These are phyloP conservation scores for Wilcoxina mikolae DNA, from an alignment of 495 filamentous ascomycete species.

Conservation along the genomic window DNA sequence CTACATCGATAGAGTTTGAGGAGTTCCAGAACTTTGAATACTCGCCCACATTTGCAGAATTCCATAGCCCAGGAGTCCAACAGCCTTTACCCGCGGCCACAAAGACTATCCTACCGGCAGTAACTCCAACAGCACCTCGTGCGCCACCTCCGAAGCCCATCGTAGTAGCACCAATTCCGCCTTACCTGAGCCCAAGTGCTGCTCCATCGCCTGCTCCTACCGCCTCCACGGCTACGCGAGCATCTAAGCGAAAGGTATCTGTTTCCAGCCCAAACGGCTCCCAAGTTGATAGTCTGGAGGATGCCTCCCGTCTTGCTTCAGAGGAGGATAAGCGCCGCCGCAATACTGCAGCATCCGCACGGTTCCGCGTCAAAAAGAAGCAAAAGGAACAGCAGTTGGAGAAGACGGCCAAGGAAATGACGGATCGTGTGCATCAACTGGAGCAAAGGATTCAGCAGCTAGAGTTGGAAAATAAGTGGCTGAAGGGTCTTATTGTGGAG, in stretches of 20 bases:
- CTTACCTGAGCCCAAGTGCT: constrained; percentile 5
- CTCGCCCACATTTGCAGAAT: constrained; percentile 16
- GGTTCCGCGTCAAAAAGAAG: constrained; percentile 99
- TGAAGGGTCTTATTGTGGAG: constrained; percentile 84
- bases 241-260: constrained; percentile 21
- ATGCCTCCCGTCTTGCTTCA: constrained; percentile 63
- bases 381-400: constrained; percentile 92
- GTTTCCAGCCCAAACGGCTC: background rate
- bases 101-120: constrained; percentile 1
- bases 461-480: constrained; percentile 93
- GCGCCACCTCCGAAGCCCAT: background rate
- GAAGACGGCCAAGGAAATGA: constrained; percentile 77
- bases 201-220: constrained; percentile 12
- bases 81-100: background rate
- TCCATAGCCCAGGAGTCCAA: constrained; percentile 7
- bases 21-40: constrained; percentile 13
- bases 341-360: constrained; percentile 91
- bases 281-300: constrained; percentile 37
- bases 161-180: background rate
- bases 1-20: constrained; percentile 9
- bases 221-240: constrained; percentile 13
- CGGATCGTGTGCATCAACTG: constrained; percentile 61
- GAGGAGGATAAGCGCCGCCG: constrained; percentile 96
- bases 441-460: constrained; percentile 71
- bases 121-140: background rate